Percentiles rank a stretch among this genome's conserved stretches.
phyloP scores from a whole-genome alignment of 148 eudicot species.

The Pouteria glomerata region DNA sequence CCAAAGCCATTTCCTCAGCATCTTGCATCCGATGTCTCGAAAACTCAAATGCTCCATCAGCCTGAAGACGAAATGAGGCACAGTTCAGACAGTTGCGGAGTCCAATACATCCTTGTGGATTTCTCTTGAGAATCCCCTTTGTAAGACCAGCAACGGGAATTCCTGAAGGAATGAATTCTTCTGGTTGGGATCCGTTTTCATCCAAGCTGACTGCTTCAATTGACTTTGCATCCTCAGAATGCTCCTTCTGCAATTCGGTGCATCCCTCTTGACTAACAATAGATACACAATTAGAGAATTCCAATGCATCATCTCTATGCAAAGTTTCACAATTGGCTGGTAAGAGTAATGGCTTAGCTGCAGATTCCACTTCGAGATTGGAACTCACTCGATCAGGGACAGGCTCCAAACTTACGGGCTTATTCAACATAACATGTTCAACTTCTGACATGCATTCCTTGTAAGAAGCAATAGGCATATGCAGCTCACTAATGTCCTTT shows the following conservation, averaged over 20 bases:
- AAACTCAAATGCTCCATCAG: constrained; percentile 77
- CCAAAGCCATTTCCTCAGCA: constrained; percentile 58
- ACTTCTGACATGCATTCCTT: constrained; percentile 9
- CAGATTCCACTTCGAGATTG: constrained; percentile 4
- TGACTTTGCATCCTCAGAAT: constrained; percentile 7
- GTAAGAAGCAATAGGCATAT: background rate
- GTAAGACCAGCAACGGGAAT: constrained; percentile 10
- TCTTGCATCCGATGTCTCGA: constrained; percentile 69
- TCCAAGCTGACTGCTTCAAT: constrained; percentile 9
- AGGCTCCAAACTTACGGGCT: constrained; percentile 13
- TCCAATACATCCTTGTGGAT: constrained; percentile 76
- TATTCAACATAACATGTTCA: constrained; percentile 12
- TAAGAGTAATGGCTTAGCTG: constrained; percentile 8
- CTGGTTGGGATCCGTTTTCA: constrained; percentile 19
- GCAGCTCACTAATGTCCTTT: constrained; percentile 3
- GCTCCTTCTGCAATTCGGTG: background rate
- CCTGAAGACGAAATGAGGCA: constrained; percentile 67
- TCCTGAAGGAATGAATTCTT: constrained; percentile 15
- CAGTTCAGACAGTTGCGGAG: constrained; percentile 67
- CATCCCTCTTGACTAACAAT: constrained; percentile 8
- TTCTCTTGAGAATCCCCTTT: constrained; percentile 65
- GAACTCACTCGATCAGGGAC: constrained; percentile 9
- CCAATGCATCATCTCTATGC: constrained; percentile 12
- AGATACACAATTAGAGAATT: constrained; percentile 8
- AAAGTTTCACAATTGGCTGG: constrained; percentile 12